These are phyloP conservation scores for Candida mattraensis DNA, from an alignment of 805 yeast genomes.

Conservation along the genomic window DNA sequence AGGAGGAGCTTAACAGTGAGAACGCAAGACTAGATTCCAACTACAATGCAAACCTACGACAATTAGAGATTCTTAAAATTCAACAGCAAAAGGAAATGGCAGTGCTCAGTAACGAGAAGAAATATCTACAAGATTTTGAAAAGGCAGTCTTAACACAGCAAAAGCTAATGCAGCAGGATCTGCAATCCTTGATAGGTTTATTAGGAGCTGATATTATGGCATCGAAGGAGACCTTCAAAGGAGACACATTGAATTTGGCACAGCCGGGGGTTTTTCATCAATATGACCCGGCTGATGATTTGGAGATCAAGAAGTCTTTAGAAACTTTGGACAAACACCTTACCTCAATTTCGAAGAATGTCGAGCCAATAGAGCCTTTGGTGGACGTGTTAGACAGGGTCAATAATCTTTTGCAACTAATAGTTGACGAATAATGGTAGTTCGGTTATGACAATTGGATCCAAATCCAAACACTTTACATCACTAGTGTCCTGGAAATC, in stretches of 20 bases:
- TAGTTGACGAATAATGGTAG: constrained; percentile 26
- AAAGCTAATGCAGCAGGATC: constrained; percentile 12
- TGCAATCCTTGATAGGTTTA: constrained; percentile 12
- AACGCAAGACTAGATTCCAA: constrained; percentile 23
- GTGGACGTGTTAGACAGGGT: constrained; percentile 19
- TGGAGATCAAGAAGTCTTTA: constrained; percentile 12
- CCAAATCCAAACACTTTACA: constrained; percentile 12
- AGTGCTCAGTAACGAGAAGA: constrained; percentile 19
- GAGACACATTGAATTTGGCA: constrained; percentile 7
- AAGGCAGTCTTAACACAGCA: constrained; percentile 16
- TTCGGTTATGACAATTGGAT: constrained; percentile 4
- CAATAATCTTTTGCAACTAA: constrained; percentile 21
- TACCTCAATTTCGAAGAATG: constrained; percentile 17
- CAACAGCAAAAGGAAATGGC: constrained; percentile 25
- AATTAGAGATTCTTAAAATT: constrained; percentile 23
- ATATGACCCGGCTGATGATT: constrained; percentile 19
- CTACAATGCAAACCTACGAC: constrained; percentile 29
- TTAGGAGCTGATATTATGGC: constrained; percentile 5
- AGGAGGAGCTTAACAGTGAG: constrained; percentile 25
- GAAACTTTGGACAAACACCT: constrained; percentile 13
- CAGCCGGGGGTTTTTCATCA: background rate
- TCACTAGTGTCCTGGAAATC: constrained; percentile 18
- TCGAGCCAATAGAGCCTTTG: constrained; percentile 17
- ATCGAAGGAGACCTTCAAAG: constrained; percentile 1
- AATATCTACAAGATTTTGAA: constrained; percentile 22